Evolutionary conservation across 768 basidiomycete species (phyloP).

Genomic region (Tephrocybe rancida): DNA sequence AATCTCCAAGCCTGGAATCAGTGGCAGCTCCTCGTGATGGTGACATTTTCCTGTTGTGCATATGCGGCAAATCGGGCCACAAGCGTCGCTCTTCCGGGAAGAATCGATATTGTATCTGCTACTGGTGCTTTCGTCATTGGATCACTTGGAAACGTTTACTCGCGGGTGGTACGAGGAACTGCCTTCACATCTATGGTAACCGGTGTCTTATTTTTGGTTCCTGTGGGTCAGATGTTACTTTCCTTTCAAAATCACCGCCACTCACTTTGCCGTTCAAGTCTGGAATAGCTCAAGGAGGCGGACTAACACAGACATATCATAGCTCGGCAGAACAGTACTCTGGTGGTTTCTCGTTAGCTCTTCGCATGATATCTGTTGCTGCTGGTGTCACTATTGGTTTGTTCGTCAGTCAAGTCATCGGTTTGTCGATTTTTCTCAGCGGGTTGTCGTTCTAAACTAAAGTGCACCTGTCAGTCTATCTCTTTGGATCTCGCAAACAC

Average conservation of each 20-base stretch:
- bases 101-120: slow-evolving; percentile 76
- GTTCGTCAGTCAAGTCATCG: slow-evolving; percentile 76
- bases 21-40: slow-evolving; percentile 77
- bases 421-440: slow-evolving; percentile 24
- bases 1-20: slow-evolving; percentile 76
- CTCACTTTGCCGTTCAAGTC: slow-evolving; percentile 42
- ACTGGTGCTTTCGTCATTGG: slow-evolving; percentile 80
- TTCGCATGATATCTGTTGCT: slow-evolving; percentile 84
- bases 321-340: slow-evolving; percentile 72
- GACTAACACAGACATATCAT: slow-evolving; percentile 61
- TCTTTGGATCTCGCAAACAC: slow-evolving; percentile 73
- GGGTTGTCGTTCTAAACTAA: neutral
- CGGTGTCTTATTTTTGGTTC: slow-evolving; percentile 88
- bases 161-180: slow-evolving; percentile 72
- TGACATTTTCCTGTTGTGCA: slow-evolving; percentile 73
- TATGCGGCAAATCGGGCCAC: slow-evolving; percentile 72
- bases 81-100: slow-evolving; percentile 60
- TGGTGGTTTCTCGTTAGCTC: slow-evolving; percentile 75
- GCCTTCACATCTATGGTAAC: slow-evolving; percentile 94
- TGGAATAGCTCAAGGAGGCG: slow-evolving; percentile 75
- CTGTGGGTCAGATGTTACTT: slow-evolving; percentile 49
- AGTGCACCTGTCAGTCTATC: slow-evolving; percentile 49
- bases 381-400: slow-evolving; percentile 86
- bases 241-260: neutral
- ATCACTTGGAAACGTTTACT: slow-evolving; percentile 81